Base-by-base conservation (phyloP, 495 filamentous ascomycete species). In the Bacidia rubella region DNA sequence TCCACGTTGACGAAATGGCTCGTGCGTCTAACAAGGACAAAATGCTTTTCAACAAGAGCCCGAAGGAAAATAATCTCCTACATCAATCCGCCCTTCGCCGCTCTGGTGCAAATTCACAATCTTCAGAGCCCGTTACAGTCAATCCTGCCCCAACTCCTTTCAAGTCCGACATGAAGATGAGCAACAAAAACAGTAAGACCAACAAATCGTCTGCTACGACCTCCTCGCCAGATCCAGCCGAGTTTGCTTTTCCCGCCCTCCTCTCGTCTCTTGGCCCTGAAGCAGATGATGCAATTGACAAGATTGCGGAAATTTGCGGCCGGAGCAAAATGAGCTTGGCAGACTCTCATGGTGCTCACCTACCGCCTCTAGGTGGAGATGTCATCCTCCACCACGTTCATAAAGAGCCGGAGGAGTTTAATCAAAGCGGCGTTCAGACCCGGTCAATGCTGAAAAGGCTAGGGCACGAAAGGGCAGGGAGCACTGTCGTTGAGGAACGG, bases 251-350 rank as follows among this genome's bases (percentile, higher is more conserved):
- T 60, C 75, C 74, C 25, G 67, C 69, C 44, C 80, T 83, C 48
- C 70, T 83, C 17, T 67, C 69, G 17, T 76, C 78, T 35, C 76
- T 81, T 49, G 73, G 77, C 50, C 70, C 77, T 2, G 76, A 81
- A 57, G 76, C 80, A 47, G 64, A 71, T 20, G 59, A 59, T 15
- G 78, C 78, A 2, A 66, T 83, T 24, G 73, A 81, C 52, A 74
- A 76, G 3, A 82, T 83, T 52, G 79, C 79, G 19, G 76, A 81
- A 57, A 81, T 83, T 49, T 81, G 74, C 56, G 79, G 79, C 2
- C 69, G 75, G 35, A 82, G 75, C 62, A 75, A 73, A 54, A 63
- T 80, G 52, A 81, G 75, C 58, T 63, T 83, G 39, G 75, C 79
- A 24, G 78, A 82, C 58, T 77, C 82, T 58, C 81, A 83, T 60